These are phyloP conservation scores for Pisolithus microcarpus DNA, from an alignment of 768 basidiomycete species.

Conservation along the genomic window DNA sequence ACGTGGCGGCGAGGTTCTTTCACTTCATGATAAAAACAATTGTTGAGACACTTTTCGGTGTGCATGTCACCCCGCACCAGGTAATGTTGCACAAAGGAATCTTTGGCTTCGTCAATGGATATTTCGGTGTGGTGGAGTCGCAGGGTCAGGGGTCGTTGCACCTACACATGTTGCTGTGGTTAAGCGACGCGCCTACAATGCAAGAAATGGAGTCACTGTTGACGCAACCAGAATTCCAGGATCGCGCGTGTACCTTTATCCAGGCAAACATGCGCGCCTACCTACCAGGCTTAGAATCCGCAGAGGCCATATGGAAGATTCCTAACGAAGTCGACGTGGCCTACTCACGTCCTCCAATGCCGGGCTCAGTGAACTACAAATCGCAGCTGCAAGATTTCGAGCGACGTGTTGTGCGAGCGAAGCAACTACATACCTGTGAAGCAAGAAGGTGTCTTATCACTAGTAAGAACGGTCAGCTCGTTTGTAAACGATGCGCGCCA, in stretches of 20 bases:
- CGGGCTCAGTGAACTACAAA: slow-evolving; percentile 21
- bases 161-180: background rate
- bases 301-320: slow-evolving; percentile 17
- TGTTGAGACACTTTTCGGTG: no score
- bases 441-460: no score
- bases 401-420: no score
- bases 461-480: no score
- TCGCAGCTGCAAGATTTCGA: no score
- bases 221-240: slow-evolving; percentile 14
- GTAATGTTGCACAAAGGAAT: no score
- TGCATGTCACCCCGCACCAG: no score
- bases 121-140: slow-evolving; percentile 10
- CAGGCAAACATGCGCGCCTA: slow-evolving; percentile 2
- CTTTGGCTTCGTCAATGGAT: no score
- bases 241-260: slow-evolving; percentile 25
- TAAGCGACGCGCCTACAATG: background rate
- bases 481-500: no score
- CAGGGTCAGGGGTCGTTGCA: slow-evolving; percentile 36
- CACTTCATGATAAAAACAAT: no score
- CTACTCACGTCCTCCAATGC: slow-evolving; percentile 31
- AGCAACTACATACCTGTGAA: no score
- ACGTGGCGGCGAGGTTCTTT: no score
- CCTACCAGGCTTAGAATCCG: slow-evolving; percentile 6
- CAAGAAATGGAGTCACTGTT: background rate
- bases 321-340: slow-evolving; percentile 14